These are phyloP conservation scores for Scedosporium minutisporum DNA, from an alignment of 2,329 filamentous ascomycete species.

Conservation along the genomic window DNA sequence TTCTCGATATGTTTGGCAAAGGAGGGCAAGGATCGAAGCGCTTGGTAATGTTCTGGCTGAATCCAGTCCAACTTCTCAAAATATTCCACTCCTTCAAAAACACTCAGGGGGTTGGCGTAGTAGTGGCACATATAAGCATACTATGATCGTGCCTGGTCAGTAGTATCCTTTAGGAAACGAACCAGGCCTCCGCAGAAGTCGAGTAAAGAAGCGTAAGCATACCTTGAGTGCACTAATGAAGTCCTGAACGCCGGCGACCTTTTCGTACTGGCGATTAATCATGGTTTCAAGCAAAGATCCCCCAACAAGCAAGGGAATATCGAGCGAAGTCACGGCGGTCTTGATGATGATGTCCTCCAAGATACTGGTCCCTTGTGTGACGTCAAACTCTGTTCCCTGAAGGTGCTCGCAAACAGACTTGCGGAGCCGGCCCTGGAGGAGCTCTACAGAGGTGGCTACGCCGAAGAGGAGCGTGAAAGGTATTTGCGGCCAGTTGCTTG, in stretches of 20 bases:
- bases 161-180: not conserved
- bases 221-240: slow-evolving; percentile 64
- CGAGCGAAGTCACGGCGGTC: slow-evolving; percentile 48
- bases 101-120: slow-evolving; percentile 65
- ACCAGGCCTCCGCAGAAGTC: too few relatives aligned
- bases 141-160: slow-evolving; percentile 24
- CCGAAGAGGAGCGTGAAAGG: slow-evolving; percentile 71
- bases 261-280: slow-evolving; percentile 64
- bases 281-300: slow-evolving; percentile 51
- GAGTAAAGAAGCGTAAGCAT: slow-evolving; percentile 9
- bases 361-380: slow-evolving; percentile 61
- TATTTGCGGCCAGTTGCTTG: slow-evolving; percentile 51
- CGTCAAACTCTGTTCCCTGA: slow-evolving; percentile 65
- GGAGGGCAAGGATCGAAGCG: slow-evolving; percentile 58
- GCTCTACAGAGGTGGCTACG: slow-evolving; percentile 71
- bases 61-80: slow-evolving; percentile 23
- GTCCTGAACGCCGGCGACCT: slow-evolving; percentile 65
- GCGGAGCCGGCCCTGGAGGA: slow-evolving; percentile 65
- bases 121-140: slow-evolving; percentile 84
- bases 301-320: slow-evolving; percentile 53
- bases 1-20: slow-evolving; percentile 49
- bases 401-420: slow-evolving; percentile 59
- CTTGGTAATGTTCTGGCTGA: slow-evolving; percentile 54
- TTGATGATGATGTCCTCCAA: slow-evolving; percentile 61
- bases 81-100: slow-evolving; percentile 39